Evolutionary conservation across 257 asterid species (phyloP).

Genomic region (Solanum arcanum): DNA sequence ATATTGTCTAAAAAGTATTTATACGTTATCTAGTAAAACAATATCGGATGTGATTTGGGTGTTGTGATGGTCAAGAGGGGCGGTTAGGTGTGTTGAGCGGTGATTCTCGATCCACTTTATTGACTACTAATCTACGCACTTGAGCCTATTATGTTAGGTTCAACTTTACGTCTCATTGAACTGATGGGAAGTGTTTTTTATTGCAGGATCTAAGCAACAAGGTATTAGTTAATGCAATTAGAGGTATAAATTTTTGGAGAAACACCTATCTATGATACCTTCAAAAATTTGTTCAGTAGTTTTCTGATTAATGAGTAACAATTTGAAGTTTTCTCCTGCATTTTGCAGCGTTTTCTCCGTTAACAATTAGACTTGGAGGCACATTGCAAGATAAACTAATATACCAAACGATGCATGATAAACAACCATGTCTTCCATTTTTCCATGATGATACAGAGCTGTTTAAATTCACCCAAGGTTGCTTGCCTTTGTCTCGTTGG

Average conservation of each 20-base stretch:
- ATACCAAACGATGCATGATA: slow-evolving; percentile 38
- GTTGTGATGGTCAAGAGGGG: neutral
- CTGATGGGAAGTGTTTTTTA: neutral
- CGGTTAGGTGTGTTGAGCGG: neutral
- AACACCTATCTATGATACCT: neutral
- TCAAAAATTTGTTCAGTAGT: neutral
- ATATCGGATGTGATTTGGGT: neutral
- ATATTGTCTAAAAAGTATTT: neutral
- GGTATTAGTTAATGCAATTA: slow-evolving; percentile 50
- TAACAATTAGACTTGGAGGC: slow-evolving; percentile 82
- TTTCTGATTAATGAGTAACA: neutral
- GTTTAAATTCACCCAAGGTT: slow-evolving; percentile 67
- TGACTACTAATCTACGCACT: neutral
- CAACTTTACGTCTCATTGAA: neutral
- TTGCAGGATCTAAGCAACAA: slow-evolving; percentile 62
- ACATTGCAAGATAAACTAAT: slow-evolving; percentile 68
- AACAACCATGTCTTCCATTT: slow-evolving; percentile 35
- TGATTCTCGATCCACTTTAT: neutral
- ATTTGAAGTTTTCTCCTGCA: neutral
- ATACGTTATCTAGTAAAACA: neutral
- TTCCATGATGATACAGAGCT: slow-evolving; percentile 23
- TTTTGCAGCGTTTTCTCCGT: slow-evolving; percentile 69
- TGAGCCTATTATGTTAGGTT: neutral
- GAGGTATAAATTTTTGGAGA: slow-evolving; percentile 27
- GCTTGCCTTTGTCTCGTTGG: slow-evolving; percentile 80